Conservation (phyloP, 75 land plant species). For the Cupressus sempervirens region DNA sequence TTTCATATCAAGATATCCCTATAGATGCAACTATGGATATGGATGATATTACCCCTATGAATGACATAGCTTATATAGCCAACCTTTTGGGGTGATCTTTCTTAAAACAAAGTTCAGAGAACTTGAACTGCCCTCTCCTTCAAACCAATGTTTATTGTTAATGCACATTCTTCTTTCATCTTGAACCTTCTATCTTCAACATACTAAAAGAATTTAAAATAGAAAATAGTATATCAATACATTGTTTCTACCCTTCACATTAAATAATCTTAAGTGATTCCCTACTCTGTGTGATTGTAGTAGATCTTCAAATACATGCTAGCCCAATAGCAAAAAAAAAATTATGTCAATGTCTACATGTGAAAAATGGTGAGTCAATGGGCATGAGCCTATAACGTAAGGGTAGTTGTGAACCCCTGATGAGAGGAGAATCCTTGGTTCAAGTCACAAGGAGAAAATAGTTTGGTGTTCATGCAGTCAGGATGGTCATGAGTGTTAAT, state of each 20-base stretch:
- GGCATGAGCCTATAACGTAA: no score
- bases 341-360: background rate
- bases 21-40: no score
- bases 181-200: slow-evolving; percentile 83
- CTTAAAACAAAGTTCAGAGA: no score
- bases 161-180: slow-evolving; percentile 74
- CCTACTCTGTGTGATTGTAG: background rate
- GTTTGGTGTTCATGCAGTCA: no score
- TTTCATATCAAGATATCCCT: no score
- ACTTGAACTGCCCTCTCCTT: slow-evolving; percentile 56
- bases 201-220: slow-evolving; percentile 36
- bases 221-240: slow-evolving; percentile 11
- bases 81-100: no score
- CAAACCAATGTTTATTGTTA: slow-evolving; percentile 68
- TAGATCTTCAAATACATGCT: background rate
- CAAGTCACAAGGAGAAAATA: no score
- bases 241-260: background rate
- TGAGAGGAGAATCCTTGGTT: no score
- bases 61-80: no score
- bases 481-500: no score
- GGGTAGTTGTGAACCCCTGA: no score
- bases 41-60: no score
- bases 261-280: background rate
- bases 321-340: background rate
- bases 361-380: background rate